Conservation (phyloP, 768 basidiomycete species). For the Lentinus brumalis region DNA sequence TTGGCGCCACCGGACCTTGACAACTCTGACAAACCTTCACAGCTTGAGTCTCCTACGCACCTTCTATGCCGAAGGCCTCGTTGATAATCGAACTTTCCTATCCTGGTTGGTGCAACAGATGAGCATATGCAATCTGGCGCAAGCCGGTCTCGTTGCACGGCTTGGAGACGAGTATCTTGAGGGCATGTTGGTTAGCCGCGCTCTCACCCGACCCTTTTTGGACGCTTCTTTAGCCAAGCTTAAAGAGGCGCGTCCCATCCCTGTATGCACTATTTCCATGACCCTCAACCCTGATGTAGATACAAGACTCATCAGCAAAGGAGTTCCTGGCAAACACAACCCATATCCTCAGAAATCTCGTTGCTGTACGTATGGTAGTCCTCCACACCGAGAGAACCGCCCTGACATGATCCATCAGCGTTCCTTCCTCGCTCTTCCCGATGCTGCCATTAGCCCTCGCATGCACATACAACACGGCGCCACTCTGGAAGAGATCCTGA, state of each 20-base stretch:
- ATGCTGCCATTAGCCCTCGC: conserved; percentile 73
- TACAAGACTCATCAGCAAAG: conserved; percentile 58
- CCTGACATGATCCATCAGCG: conserved; percentile 45
- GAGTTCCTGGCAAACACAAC: conserved; percentile 59
- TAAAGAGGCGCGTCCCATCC: conserved; percentile 50
- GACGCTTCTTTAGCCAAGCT: conserved; percentile 72
- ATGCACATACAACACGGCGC: conserved; percentile 60
- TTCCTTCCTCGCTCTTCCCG: conserved; percentile 68
- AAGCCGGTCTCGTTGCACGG: conserved; percentile 73
- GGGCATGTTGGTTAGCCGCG: conserved; percentile 65
- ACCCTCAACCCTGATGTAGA: not conserved
- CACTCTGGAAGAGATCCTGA: conserved; percentile 50
- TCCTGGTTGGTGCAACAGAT: conserved; percentile 81
- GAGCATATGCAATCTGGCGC: conserved; percentile 76
- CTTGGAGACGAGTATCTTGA: conserved; percentile 81
- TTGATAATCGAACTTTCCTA: conserved; percentile 77
- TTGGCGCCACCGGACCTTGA: not conserved
- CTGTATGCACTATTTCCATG: not conserved
- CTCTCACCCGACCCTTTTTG: conserved; percentile 66
- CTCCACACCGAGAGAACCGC: not conserved
- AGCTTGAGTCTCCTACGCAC: conserved; percentile 73
- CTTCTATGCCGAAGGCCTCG: conserved; percentile 79
- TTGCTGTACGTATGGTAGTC: conserved; percentile 52
- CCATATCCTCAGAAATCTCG: conserved; percentile 51
- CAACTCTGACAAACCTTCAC: not conserved